These are phyloP conservation scores for Calonectria pteridis DNA, from an alignment of 2,329 filamentous ascomycete species.

Conservation along the genomic window DNA sequence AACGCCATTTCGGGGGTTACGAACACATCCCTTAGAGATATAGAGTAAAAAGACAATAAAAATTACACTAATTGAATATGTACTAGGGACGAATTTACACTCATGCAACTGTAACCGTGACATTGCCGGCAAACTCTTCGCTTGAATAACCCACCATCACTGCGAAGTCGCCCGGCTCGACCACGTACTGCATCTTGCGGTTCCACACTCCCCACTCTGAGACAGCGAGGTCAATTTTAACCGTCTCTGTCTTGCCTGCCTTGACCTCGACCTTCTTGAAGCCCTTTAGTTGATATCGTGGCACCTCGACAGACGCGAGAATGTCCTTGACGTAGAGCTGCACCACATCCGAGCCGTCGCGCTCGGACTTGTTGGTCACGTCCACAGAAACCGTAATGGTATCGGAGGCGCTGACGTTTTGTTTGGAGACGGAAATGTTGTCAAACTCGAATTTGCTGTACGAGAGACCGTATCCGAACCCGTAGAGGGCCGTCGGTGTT, in stretches of 20 bases:
- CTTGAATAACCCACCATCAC: conserved; percentile 73
- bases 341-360: conserved; percentile 75
- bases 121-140: conserved; percentile 66
- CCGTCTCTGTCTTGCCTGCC: conserved; percentile 68
- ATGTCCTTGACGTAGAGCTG: conserved; percentile 77
- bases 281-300: conserved; percentile 74
- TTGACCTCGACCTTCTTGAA: conserved; percentile 75
- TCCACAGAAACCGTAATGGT: conserved; percentile 70
- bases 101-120: conserved; percentile 64
- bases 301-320: conserved; percentile 71
- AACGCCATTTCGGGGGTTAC: not conserved
- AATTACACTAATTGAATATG: conserved; percentile 1
- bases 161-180: conserved; percentile 77
- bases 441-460: conserved; percentile 75
- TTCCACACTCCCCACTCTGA: conserved; percentile 69
- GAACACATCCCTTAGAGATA: not conserved
- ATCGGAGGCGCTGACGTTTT: conserved; percentile 60
- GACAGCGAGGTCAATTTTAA: conserved; percentile 66
- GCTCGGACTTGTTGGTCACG: conserved; percentile 69
- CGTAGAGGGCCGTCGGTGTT: conserved; percentile 70
- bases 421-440: conserved; percentile 63
- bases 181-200: conserved; percentile 77
- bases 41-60: not conserved
- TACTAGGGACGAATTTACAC: not conserved
- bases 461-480: conserved; percentile 75